Evolutionary conservation across 2,329 filamentous ascomycete species (phyloP).

Genomic region (Epichloe sibirici): DNA sequence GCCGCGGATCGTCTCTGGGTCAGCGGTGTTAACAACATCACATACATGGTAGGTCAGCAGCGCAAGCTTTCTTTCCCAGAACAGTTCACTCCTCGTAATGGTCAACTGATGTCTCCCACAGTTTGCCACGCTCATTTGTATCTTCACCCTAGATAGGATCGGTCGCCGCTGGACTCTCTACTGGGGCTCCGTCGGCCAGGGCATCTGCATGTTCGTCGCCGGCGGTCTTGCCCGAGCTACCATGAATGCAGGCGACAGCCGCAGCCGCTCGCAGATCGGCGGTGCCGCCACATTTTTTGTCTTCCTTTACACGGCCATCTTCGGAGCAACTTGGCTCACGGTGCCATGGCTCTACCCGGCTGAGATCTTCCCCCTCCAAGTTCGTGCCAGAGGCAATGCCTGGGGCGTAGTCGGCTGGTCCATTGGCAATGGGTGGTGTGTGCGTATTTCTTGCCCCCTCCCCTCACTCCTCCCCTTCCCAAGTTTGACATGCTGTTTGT

Average conservation of each 20-base stretch:
- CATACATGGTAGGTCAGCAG: slow-evolving; percentile 30
- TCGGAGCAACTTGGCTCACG: slow-evolving; percentile 34
- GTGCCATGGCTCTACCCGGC: slow-evolving; percentile 52
- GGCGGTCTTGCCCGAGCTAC: slow-evolving; percentile 46
- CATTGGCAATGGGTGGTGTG: slow-evolving; percentile 42
- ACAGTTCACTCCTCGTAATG: neutral
- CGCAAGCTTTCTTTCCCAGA: neutral
- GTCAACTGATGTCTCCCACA: neutral
- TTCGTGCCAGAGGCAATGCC: slow-evolving; percentile 46
- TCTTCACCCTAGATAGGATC: slow-evolving; percentile 58
- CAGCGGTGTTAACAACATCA: slow-evolving; percentile 39
- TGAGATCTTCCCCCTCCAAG: slow-evolving; percentile 43
- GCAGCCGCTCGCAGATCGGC: slow-evolving; percentile 38
- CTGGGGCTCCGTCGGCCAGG: slow-evolving; percentile 53
- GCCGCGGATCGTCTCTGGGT: slow-evolving; percentile 51
- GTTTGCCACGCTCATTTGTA: slow-evolving; percentile 54
- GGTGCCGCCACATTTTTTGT: slow-evolving; percentile 59
- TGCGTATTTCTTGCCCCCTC: slow-evolving; percentile 49
- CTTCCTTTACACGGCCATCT: slow-evolving; percentile 38
- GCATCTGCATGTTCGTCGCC: slow-evolving; percentile 54
- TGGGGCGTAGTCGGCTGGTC: slow-evolving; percentile 49
- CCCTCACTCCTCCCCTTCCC: neutral
- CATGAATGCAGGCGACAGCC: slow-evolving; percentile 28
- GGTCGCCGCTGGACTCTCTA: slow-evolving; percentile 58
- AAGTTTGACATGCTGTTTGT: neutral